Conservation (phyloP, 495 filamentous ascomycete species). For the Podospora sp. region DNA sequence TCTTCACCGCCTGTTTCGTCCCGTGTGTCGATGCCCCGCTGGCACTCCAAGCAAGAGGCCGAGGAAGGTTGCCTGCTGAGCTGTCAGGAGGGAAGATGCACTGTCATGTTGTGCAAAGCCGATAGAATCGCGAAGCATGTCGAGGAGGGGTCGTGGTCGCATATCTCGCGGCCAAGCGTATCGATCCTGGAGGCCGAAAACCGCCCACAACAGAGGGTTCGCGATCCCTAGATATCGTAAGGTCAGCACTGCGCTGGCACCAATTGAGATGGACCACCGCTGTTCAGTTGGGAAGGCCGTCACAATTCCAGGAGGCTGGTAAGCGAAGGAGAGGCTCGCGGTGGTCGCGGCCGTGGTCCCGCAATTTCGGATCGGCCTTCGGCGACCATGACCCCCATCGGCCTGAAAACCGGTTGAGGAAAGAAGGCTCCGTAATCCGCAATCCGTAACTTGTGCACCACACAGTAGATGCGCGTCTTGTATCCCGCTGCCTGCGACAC, state of each 20-base stretch:
- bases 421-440: background rate
- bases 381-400: background rate
- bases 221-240: background rate
- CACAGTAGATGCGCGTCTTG: no score
- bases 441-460: background rate
- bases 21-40: constrained; percentile 19
- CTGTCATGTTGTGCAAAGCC: constrained; percentile 30
- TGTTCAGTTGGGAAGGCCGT: background rate
- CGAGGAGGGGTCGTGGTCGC: constrained; percentile 30
- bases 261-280: background rate
- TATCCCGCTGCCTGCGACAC: background rate
- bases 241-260: background rate
- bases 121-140: constrained; percentile 17
- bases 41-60: constrained; percentile 6
- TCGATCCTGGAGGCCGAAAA: constrained; percentile 10
- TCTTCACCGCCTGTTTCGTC: constrained; percentile 38
- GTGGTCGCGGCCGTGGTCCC: background rate
- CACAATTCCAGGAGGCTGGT: constrained; percentile 4
- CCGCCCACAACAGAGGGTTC: background rate
- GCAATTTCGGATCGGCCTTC: constrained; percentile 21
- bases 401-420: background rate
- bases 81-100: constrained; percentile 23
- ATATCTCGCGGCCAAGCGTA: constrained; percentile 32
- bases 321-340: background rate
- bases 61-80: constrained; percentile 20